Conservation (phyloP, 768 basidiomycete genomes). For the Leccinum truebloodii region DNA sequence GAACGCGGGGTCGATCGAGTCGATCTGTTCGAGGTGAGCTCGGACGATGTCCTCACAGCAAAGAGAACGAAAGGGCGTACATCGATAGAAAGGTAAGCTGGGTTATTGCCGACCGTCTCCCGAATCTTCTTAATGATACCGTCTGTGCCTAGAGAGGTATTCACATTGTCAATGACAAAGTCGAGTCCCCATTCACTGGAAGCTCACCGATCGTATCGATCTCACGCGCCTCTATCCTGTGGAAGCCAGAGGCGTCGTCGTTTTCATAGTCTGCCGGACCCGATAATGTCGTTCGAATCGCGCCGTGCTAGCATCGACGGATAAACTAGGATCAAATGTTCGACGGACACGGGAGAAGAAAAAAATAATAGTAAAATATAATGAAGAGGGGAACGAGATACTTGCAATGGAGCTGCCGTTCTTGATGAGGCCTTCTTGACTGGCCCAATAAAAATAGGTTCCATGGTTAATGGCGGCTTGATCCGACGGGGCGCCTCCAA, state of each 20-base stretch:
- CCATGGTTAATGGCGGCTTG: conserved; percentile 84
- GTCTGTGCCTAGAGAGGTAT: conserved; percentile 50
- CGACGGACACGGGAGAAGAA: conserved; percentile 18
- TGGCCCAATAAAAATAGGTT: conserved; percentile 90
- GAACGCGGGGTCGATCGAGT: conserved; percentile 79
- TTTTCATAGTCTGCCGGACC: conserved; percentile 76
- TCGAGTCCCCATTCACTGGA: background rate
- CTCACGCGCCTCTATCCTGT: conserved; percentile 81
- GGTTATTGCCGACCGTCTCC: conserved; percentile 69
- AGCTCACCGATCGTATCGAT: conserved; percentile 74
- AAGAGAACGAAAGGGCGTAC: conserved; percentile 37
- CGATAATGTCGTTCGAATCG: conserved; percentile 82
- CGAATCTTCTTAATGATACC: conserved; percentile 83
- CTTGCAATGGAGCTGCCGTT: conserved; percentile 85
- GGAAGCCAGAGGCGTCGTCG: conserved; percentile 78
- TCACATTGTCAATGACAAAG: background rate
- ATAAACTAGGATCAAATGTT: conserved; percentile 45
- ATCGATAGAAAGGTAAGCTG: conserved; percentile 80
- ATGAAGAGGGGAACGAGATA: conserved; percentile 39
- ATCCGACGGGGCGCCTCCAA: conserved; percentile 70
- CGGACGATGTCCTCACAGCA: background rate
- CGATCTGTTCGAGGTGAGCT: conserved; percentile 47
- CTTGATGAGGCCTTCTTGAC: conserved; percentile 75
- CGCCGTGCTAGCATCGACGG: conserved; percentile 66
- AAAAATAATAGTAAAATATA: conserved; percentile 15